Conservation (phyloP, 148 eudicot species). For the Rhododendron griersonianum region DNA sequence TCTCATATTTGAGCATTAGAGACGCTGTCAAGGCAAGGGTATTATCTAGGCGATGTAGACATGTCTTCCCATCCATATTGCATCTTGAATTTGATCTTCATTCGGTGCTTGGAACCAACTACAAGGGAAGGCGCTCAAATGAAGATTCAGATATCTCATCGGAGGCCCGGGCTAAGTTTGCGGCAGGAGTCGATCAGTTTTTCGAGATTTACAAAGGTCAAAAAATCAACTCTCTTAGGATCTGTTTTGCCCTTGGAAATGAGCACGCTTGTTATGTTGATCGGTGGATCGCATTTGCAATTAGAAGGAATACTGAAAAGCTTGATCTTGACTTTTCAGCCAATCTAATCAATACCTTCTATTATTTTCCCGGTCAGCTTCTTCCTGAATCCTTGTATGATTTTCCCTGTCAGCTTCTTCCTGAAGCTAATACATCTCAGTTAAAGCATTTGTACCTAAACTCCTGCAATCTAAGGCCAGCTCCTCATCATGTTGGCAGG, state of each 20-base stretch:
- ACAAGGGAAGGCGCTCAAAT: not conserved
- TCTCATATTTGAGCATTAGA: not conserved
- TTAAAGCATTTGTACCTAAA: conserved; percentile 13
- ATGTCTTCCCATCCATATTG: not conserved
- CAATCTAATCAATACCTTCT: not conserved
- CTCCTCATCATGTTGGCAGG: conserved; percentile 4
- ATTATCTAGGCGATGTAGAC: conserved; percentile 7
- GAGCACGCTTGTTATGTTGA: conserved; percentile 5
- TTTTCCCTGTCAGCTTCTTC: conserved; percentile 5
- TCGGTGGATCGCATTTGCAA: conserved; percentile 13
- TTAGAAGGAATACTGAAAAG: conserved; percentile 9
- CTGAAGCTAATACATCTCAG: conserved; percentile 1
- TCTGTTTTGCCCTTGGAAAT: conserved; percentile 6
- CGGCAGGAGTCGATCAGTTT: conserved; percentile 1
- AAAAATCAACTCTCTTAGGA: not conserved
- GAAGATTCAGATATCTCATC: conserved; percentile 2
- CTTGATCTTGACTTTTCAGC: conserved; percentile 6
- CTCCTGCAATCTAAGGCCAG: conserved; percentile 10
- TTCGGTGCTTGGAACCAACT: conserved; percentile 12
- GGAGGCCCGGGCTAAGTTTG: conserved; percentile 8
- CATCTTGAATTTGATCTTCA: conserved; percentile 8
- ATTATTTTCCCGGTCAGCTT: too few relatives aligned
- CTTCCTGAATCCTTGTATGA: not conserved
- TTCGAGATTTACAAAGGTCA: conserved; percentile 9
- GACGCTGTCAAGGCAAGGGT: conserved; percentile 7